Evolutionary conservation across 768 basidiomycete species (phyloP), one percentile per base, ranked within the genome.

Genomic region (Boletus huronensis): DNA sequence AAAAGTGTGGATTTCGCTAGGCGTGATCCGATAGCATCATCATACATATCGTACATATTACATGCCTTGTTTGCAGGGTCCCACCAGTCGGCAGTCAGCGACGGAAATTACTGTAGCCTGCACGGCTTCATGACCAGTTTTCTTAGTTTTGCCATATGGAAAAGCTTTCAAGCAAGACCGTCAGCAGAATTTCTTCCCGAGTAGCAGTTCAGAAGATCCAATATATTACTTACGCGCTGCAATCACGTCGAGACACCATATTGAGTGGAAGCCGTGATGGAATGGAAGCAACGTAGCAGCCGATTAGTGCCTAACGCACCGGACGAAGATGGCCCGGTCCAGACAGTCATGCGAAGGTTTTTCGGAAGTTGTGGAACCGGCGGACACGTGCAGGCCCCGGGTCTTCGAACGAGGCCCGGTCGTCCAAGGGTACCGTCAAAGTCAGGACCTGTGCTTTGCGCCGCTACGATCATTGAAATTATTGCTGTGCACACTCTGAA

Each of bases 1-100:
- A 59, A n/a, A n/a, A n/a, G 42, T 67, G 63, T 26, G 63, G 63
- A 3, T 68, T 45, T 48, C 63, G 68, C n/a, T 64, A 60, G 65
- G 65, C 60, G 5, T 68, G 66, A 65, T 46, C 58, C 2, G 67
- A 68, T 2, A 14, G 7, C n/a, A 36, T 38, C 8, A 13, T 19
- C 36, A 19, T n/a, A n/a, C 36, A n/a, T 10, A 10, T 19, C 11
- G n/a, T 38, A n/a, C n/a, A n/a, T n/a, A 19, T 38, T 19, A 23
- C 39, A 40, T 23, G 23, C 21, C 39, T 23, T 40, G 13, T 6
- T 14, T 6, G 40, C 23, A 16, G 39, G 11, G 23, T 42, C 41
- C 4, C 41, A 10, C 8, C 16, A 17, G 16, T 14, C 16, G 14
- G 9, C 25, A 16, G 9, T 26, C 25, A 26, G 16, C 16, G 41